These are phyloP conservation scores for Gonium pectorale DNA, from an alignment of 139 green algal species.

Conservation along the genomic window DNA sequence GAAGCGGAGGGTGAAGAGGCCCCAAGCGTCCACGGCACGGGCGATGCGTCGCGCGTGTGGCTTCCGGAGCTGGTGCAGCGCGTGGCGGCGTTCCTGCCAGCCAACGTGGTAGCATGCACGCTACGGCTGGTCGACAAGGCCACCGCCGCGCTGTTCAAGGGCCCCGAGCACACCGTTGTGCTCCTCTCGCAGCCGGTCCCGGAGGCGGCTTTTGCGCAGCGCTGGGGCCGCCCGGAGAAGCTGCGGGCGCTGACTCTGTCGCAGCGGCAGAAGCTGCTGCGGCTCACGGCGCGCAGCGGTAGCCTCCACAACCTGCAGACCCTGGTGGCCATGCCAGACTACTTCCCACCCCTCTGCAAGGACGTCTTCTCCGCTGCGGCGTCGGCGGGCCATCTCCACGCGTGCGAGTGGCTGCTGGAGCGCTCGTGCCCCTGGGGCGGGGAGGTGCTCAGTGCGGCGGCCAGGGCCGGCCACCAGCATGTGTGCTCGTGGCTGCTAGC, in stretches of 20 bases:
- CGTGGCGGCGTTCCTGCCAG: background rate
- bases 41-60: background rate
- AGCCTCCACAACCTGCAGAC: conserved; percentile 21
- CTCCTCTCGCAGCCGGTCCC: background rate
- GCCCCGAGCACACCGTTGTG: background rate
- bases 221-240: background rate
- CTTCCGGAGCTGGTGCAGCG: background rate
- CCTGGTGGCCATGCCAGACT: background rate
- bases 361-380: background rate
- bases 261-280: conserved; percentile 1
- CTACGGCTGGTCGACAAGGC: conserved; percentile 6
- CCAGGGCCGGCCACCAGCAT: background rate
- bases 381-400: background rate
- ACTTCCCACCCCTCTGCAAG: background rate
- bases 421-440: background rate
- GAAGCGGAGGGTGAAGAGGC: no score
- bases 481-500: background rate
- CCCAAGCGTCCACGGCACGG: no score
- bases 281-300: conserved; percentile 1
- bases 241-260: background rate
- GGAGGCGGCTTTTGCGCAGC: background rate
- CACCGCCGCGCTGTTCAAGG: background rate
- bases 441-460: background rate
- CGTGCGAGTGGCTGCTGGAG: background rate
- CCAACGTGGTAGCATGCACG: background rate